These are phyloP conservation scores for Colletotrichum plurivorum DNA, from an alignment of 2,329 filamentous ascomycete genomes.

Conservation along the genomic window DNA sequence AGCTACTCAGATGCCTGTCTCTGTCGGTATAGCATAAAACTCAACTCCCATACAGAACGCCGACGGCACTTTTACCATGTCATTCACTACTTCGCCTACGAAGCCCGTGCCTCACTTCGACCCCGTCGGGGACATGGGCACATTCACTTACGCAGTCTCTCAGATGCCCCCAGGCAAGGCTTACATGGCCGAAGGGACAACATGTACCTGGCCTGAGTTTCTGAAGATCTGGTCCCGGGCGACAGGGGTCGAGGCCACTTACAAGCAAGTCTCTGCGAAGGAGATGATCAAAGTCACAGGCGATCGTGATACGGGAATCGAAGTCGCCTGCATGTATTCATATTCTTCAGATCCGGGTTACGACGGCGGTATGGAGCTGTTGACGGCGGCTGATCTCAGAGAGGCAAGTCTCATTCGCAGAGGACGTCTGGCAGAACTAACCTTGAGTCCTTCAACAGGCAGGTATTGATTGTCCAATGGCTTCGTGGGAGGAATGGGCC, in stretches of 20 bases:
- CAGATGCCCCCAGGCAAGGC: conserved; percentile 63
- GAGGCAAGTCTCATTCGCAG: conserved; percentile 51
- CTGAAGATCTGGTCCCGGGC: conserved; percentile 57
- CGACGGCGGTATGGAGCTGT: conserved; percentile 59
- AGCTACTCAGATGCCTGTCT: conserved; percentile 14
- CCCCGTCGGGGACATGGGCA: conserved; percentile 62
- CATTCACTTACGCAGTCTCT: conserved; percentile 63
- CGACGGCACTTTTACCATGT: conserved; percentile 62
- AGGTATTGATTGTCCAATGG: conserved; percentile 59
- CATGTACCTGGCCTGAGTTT: conserved; percentile 62
- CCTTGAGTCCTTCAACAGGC: not conserved
- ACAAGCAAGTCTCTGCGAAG: conserved; percentile 56
- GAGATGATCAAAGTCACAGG: conserved; percentile 55
- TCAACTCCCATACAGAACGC: conserved; percentile 30
- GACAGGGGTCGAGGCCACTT: conserved; percentile 52
- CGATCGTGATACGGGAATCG: conserved; percentile 58
- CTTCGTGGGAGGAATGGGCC: conserved; percentile 53
- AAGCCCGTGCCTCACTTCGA: conserved; percentile 59
- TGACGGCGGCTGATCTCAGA: conserved; percentile 59
- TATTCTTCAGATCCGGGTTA: conserved; percentile 65
- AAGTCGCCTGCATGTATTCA: conserved; percentile 61
- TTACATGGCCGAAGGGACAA: conserved; percentile 64
- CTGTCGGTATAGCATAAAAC: not conserved
- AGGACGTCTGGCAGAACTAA: conserved; percentile 1
- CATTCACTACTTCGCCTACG: conserved; percentile 58